phyloP scores from a whole-genome alignment of 495 filamentous ascomycete species.

The Pyronema omphalodes region DNA sequence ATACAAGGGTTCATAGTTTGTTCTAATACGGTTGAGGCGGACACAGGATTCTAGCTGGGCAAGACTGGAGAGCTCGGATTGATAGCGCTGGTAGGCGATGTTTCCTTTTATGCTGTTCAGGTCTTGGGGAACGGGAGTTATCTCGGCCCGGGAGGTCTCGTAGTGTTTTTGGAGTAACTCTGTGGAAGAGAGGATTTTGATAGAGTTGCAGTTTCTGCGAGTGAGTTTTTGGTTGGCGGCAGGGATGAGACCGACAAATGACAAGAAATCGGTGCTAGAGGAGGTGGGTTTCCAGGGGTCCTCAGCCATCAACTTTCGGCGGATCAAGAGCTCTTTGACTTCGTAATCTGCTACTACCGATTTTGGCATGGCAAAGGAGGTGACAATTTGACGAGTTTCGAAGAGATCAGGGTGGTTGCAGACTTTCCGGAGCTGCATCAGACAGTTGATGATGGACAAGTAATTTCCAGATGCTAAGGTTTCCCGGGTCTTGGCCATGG shows the following conservation, averaged over 20 bases:
- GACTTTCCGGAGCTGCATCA: slow-evolving; percentile 95
- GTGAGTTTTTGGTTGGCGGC: slow-evolving; percentile 51
- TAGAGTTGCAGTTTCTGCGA: slow-evolving; percentile 39
- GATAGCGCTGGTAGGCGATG: slow-evolving; percentile 52
- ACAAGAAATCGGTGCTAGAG: slow-evolving; percentile 38
- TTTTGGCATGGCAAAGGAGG: slow-evolving; percentile 79
- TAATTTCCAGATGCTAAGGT: slow-evolving; percentile 91
- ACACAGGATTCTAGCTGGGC: slow-evolving; percentile 64
- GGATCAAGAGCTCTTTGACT: slow-evolving; percentile 52
- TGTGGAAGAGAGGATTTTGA: slow-evolving; percentile 45
- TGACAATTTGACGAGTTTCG: slow-evolving; percentile 93
- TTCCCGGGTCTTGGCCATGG: slow-evolving; percentile 72
- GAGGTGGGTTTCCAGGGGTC: slow-evolving; percentile 37
- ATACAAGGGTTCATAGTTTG: slow-evolving; percentile 64
- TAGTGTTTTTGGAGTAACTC: slow-evolving; percentile 25
- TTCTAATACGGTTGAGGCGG: slow-evolving; percentile 62
- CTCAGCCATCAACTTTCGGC: slow-evolving; percentile 44
- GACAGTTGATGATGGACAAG: slow-evolving; percentile 90
- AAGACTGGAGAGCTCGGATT: slow-evolving; percentile 49
- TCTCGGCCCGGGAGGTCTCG: slow-evolving; percentile 13
- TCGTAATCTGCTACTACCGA: slow-evolving; percentile 66
- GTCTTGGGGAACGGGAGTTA: slow-evolving; percentile 38
- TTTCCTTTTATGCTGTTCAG: slow-evolving; percentile 44
- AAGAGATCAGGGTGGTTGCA: slow-evolving; percentile 98
- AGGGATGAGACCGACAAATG: slow-evolving; percentile 66